These are phyloP conservation scores for Albugo candida DNA, from an alignment of 352 stramenopile species.

Conservation along the genomic window DNA sequence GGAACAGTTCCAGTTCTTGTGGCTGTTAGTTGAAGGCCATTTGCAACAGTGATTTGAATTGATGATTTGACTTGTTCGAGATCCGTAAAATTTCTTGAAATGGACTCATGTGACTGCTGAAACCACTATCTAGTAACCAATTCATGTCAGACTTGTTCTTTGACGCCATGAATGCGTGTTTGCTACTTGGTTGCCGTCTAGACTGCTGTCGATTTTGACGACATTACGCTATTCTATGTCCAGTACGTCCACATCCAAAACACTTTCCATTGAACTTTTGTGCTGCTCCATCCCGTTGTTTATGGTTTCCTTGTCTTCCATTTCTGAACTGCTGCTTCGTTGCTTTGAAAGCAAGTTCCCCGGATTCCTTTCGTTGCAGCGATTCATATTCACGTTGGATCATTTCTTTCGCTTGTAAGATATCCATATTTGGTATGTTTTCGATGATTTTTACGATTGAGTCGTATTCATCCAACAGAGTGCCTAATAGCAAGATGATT, in stretches of 20 bases:
- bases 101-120: conserved; percentile 10
- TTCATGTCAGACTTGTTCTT: no score
- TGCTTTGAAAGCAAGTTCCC: background rate
- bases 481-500: conserved; percentile 1
- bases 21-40: conserved; percentile 4
- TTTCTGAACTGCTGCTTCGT: background rate
- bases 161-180: no score
- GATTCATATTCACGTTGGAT: conserved; percentile 4
- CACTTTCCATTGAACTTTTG: background rate
- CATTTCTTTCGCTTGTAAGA: conserved; percentile 10
- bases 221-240: background rate
- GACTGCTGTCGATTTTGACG: background rate
- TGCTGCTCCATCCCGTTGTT: no score
- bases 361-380: background rate
- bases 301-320: no score
- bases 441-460: conserved; percentile 11
- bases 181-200: no score
- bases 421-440: background rate
- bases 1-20: conserved; percentile 4
- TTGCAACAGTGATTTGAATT: conserved; percentile 7
- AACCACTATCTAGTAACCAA: no score
- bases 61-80: background rate
- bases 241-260: background rate
- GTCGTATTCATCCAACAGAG: conserved; percentile 6
- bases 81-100: conserved; percentile 3